These are phyloP conservation scores for Ammopiptanthus mongolicus DNA, from an alignment of 306 rosid genomes.

Conservation along the genomic window DNA sequence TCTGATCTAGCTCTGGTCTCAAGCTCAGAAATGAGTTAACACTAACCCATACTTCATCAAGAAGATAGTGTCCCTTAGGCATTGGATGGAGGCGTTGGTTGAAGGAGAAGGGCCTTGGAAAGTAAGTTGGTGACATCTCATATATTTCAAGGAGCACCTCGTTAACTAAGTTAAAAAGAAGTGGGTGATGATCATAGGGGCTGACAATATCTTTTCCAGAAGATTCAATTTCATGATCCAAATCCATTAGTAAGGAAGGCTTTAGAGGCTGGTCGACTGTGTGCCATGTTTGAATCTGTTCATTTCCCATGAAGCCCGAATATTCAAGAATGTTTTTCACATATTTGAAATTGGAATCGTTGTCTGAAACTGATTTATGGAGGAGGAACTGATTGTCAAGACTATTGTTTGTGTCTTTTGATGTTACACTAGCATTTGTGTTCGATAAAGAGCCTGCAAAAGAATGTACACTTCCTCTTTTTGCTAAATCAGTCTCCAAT, in stretches of 20 bases:
- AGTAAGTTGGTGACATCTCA: constrained; percentile 56
- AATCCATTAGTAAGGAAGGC: constrained; percentile 42
- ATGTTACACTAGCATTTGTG: constrained; percentile 1
- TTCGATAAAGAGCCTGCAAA: constrained; percentile 1
- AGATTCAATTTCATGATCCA: constrained; percentile 48
- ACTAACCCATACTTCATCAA: constrained; percentile 49
- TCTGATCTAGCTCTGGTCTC: constrained; percentile 74
- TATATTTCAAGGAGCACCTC: constrained; percentile 48
- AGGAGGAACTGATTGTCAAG: not conserved
- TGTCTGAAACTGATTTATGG: constrained; percentile 17
- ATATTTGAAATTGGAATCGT: constrained; percentile 48
- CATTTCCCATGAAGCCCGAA: constrained; percentile 53
- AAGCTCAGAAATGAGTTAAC: constrained; percentile 37
- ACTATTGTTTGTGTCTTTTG: constrained; percentile 16
- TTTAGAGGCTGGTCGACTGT: constrained; percentile 50
- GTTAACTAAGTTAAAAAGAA: constrained; percentile 61
- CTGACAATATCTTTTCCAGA: constrained; percentile 18
- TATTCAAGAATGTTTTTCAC: constrained; percentile 54
- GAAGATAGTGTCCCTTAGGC: constrained; percentile 51
- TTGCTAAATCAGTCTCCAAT: constrained; percentile 16
- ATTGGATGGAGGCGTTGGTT: constrained; percentile 39
- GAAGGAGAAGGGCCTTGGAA: constrained; percentile 52
- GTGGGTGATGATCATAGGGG: constrained; percentile 42
- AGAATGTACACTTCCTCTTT: constrained; percentile 10
- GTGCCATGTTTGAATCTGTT: constrained; percentile 33